Evolutionary conservation across 1,284 basidiomycete genomes (phyloP), one percentile per base, ranked within the genome.

Genomic region (Golubevia pallescens): DNA sequence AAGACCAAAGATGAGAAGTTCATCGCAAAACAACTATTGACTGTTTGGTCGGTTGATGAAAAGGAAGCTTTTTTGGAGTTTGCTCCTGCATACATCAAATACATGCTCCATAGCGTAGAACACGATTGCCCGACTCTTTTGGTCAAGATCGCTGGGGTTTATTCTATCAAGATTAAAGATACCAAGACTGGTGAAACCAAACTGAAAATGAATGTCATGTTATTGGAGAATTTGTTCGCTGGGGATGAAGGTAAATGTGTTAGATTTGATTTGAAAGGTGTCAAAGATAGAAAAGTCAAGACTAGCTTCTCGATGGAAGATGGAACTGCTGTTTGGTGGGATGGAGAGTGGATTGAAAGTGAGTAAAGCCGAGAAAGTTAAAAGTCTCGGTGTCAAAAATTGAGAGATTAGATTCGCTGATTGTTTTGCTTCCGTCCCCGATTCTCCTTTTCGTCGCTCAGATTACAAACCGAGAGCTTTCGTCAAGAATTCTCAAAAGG

Each of bases 101-200:
- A 78, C 68, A 75, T 77, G 74, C 72, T 74, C 70, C 73, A 77
- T 32, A 66, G 71, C 48, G 74, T 65, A 6, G 65, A 71, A 19
- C 23, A 66, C 23, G 63, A 76, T 48, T 75, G 73, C 14, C 78
- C 78, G 20, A 79, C 75, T 42, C 60, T 79, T 57, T 72, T 81
- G 13, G 77, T 78, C 71, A 79, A 79, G 71, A 81, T 81, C 32
- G 70, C 74, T 1, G 78, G 78, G 21, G 75, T 75, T 4, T 81
- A 81, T 70, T 72, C 65, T 60, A 66, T 81, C 67, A 81, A 81
- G 69, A 74, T 81, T 68, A 81, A 81, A 59, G 74, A 81, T 59
- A 67, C 62, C 48, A 75, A 73, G 60, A 65, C 64, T 14, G 68
- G 71, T 20, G 75, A 77, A 63, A 71, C 67, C 24, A 73, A 70